phyloP scores from a whole-genome alignment of 1,284 basidiomycete genomes.

The Leccinum fuscescens region DNA sequence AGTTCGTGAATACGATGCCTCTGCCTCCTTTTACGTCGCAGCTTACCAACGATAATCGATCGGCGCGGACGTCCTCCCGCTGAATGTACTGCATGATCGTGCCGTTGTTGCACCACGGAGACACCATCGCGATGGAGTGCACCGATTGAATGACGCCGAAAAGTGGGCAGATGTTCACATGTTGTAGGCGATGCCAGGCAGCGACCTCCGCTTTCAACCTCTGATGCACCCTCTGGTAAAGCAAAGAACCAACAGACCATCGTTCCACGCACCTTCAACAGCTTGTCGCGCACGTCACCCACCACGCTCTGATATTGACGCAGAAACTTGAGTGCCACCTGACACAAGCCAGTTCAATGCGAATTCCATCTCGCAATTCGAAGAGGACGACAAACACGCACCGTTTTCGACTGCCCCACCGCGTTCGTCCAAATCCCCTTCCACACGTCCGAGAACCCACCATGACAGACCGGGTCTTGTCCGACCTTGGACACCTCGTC shows the following conservation, averaged over 20 bases:
- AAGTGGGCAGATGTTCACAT: slow-evolving; percentile 49
- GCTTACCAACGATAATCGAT: slow-evolving; percentile 47
- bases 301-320: slow-evolving; percentile 48
- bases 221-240: slow-evolving; percentile 28
- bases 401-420: slow-evolving; percentile 38
- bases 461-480: slow-evolving; percentile 43
- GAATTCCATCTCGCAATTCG: neutral
- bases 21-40: neutral
- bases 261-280: slow-evolving; percentile 42
- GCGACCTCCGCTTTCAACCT: slow-evolving; percentile 51
- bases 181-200: slow-evolving; percentile 53
- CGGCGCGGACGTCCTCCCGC: slow-evolving; percentile 35
- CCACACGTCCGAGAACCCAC: slow-evolving; percentile 60
- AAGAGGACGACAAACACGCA: slow-evolving; percentile 19
- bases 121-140: slow-evolving; percentile 56
- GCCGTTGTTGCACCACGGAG: slow-evolving; percentile 58
- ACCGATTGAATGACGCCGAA: slow-evolving; percentile 49
- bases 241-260: neutral
- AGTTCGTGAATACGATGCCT: neutral
- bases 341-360: neutral
- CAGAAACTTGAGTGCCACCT: slow-evolving; percentile 57
- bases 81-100: slow-evolving; percentile 49
- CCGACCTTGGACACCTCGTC: slow-evolving; percentile 46
- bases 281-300: slow-evolving; percentile 47
- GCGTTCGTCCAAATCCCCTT: slow-evolving; percentile 52